Evolutionary conservation across 2,329 filamentous ascomycete genomes (phyloP).

Genomic region (Alternaria sp.): DNA sequence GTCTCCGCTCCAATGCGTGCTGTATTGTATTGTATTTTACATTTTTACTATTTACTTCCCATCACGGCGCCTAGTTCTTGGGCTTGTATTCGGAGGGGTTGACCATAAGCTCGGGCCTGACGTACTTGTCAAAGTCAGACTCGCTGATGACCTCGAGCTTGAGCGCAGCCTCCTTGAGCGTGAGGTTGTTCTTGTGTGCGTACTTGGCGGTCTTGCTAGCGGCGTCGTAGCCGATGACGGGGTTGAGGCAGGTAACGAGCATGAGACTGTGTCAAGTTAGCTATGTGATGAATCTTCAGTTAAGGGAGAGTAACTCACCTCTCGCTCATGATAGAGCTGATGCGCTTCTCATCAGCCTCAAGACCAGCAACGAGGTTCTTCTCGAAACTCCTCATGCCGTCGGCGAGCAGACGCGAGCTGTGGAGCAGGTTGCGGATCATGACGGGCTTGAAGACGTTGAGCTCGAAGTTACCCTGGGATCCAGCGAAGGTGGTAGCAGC

Average conservation of each 20-base stretch:
- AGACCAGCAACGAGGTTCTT: slow-evolving; percentile 89
- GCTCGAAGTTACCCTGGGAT: slow-evolving; percentile 97
- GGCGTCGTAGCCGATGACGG: slow-evolving; percentile 39
- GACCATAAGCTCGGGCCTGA: slow-evolving; percentile 95
- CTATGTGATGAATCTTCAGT: neutral
- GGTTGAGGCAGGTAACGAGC: slow-evolving; percentile 81
- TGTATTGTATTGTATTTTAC: neutral
- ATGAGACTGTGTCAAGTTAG: slow-evolving; percentile 71
- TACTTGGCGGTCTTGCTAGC: slow-evolving; percentile 62
- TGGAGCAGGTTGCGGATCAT: slow-evolving; percentile 95
- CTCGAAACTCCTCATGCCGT: slow-evolving; percentile 95
- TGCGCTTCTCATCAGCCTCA: slow-evolving; percentile 92
- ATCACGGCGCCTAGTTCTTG: slow-evolving; percentile 12
- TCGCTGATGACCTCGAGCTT: slow-evolving; percentile 87
- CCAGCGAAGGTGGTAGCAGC: slow-evolving; percentile 91
- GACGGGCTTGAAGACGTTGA: slow-evolving; percentile 98
- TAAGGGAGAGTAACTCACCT: slow-evolving; percentile 64
- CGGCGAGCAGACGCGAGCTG: slow-evolving; percentile 84
- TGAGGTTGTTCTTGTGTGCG: slow-evolving; percentile 96
- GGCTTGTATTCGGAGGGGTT: slow-evolving; percentile 73
- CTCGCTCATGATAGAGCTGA: slow-evolving; percentile 88
- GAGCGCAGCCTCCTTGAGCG: slow-evolving; percentile 91
- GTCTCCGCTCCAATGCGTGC: too few species aligned
- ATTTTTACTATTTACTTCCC: neutral
- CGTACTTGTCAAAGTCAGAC: slow-evolving; percentile 88